Evolutionary conservation across 2,329 filamentous ascomycete genomes (phyloP).

Genomic region (Hymenotorrendiella dingleyae): DNA sequence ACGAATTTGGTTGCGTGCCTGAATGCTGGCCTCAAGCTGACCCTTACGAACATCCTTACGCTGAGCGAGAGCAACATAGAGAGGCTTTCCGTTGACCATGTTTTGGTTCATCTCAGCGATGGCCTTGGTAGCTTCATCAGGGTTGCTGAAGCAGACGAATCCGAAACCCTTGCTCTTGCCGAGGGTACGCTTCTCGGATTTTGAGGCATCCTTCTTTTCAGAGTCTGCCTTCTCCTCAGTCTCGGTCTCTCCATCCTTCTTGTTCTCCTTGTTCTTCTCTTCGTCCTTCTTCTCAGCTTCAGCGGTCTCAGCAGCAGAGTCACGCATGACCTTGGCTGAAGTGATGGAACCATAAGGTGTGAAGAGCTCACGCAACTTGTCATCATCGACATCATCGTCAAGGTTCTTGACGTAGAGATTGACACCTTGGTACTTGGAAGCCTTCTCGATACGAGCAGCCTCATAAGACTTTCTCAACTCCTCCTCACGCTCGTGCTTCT

Average conservation of each 20-base stretch:
- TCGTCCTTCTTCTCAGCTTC: constrained; percentile 43
- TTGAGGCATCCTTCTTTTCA: constrained; percentile 50
- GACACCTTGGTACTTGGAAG: constrained; percentile 98
- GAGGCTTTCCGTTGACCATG: constrained; percentile 93
- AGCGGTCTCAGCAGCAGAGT: constrained; percentile 53
- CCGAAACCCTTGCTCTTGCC: constrained; percentile 99
- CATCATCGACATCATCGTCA: constrained; percentile 92
- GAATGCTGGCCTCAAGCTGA: constrained; percentile 98
- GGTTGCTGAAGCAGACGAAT: constrained; percentile 99
- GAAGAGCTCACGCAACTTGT: constrained; percentile 94
- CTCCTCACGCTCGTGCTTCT: constrained; percentile 99
- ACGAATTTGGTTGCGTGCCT: constrained; percentile 95
- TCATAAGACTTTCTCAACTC: constrained; percentile 99
- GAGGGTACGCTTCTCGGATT: constrained; percentile 50
- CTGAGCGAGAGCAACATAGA: constrained; percentile 96
- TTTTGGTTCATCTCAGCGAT: constrained; percentile 99
- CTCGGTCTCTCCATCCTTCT: constrained; percentile 37
- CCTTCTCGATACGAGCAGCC: constrained; percentile 94
- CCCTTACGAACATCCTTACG: constrained; percentile 99
- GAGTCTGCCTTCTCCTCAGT: constrained; percentile 38
- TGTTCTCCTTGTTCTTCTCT: constrained; percentile 46
- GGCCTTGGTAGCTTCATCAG: constrained; percentile 97
- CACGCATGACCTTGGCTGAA: constrained; percentile 98
- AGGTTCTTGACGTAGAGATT: constrained; percentile 99
- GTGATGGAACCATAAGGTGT: constrained; percentile 89